phyloP scores from a whole-genome alignment of 192 early-diverging fungal genomes.

The Mortierella antarctica region DNA sequence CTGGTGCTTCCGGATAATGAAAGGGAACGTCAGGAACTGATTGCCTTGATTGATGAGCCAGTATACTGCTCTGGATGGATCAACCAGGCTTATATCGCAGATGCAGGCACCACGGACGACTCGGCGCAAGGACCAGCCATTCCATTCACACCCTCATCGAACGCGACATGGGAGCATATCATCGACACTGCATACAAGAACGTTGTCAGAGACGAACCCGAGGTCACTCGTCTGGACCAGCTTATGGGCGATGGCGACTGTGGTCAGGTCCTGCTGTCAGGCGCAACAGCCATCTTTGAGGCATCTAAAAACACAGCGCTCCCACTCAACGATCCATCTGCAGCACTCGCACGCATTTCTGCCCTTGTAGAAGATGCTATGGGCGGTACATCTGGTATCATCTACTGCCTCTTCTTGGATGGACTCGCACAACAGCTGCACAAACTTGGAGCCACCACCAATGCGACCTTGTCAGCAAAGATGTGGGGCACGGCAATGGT shows the following conservation, averaged over 20 bases:
- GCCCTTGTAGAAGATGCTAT: constrained; percentile 76
- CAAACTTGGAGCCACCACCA: constrained; percentile 23
- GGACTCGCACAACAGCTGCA: constrained; percentile 66
- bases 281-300: constrained; percentile 69
- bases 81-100: constrained; percentile 51
- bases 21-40: constrained; percentile 32
- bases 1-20: constrained; percentile 66
- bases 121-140: constrained; percentile 14
- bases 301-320: constrained; percentile 52
- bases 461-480: constrained; percentile 22
- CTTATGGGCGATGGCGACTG: constrained; percentile 89
- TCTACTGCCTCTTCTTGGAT: constrained; percentile 83
- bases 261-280: constrained; percentile 74
- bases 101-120: constrained; percentile 63
- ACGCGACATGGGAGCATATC: constrained; percentile 60
- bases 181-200: constrained; percentile 58
- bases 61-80: constrained; percentile 74
- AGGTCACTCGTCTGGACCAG: constrained; percentile 76
- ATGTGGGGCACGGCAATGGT: constrained; percentile 64
- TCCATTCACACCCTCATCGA: constrained; percentile 48
- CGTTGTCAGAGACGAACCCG: constrained; percentile 61
- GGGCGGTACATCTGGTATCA: constrained; percentile 83
- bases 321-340: constrained; percentile 60
- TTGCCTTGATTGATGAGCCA: constrained; percentile 66
- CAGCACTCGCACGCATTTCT: constrained; percentile 68